phyloP scores from a whole-genome alignment of 1,139 yeast genomes.

The Pneumocystis murina region DNA sequence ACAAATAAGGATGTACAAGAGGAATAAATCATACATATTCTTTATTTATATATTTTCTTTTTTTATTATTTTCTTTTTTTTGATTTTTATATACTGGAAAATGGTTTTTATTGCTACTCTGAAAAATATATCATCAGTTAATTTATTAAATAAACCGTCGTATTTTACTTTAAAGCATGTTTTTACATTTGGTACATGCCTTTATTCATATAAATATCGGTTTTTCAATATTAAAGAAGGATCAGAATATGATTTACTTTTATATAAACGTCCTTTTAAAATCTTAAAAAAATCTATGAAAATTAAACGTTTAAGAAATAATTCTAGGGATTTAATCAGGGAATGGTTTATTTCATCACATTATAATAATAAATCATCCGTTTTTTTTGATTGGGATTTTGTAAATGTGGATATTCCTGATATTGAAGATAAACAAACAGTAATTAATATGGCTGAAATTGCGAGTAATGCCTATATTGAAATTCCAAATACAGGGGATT shows the following conservation, averaged over 20 bases:
- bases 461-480: slow-evolving; percentile 85
- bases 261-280: neutral
- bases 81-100: neutral
- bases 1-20: too few species aligned
- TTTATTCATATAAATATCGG: neutral
- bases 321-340: neutral
- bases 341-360: neutral
- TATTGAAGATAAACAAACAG: slow-evolving; percentile 53
- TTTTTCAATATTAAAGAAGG: neutral
- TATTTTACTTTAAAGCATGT: neutral
- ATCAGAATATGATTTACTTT: neutral
- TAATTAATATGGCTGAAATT: slow-evolving; percentile 65
- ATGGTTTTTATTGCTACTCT: neutral
- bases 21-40: too few species aligned
- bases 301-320: neutral
- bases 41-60: neutral
- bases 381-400: neutral
- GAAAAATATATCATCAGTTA: neutral
- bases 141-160: neutral
- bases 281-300: neutral
- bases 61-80: neutral
- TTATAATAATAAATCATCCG: neutral
- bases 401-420: slow-evolving; percentile 40
- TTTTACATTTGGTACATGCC: neutral
- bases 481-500: slow-evolving; percentile 64